phyloP scores from a whole-genome alignment of 768 basidiomycete species.

The Sporobolomyces roseus region DNA sequence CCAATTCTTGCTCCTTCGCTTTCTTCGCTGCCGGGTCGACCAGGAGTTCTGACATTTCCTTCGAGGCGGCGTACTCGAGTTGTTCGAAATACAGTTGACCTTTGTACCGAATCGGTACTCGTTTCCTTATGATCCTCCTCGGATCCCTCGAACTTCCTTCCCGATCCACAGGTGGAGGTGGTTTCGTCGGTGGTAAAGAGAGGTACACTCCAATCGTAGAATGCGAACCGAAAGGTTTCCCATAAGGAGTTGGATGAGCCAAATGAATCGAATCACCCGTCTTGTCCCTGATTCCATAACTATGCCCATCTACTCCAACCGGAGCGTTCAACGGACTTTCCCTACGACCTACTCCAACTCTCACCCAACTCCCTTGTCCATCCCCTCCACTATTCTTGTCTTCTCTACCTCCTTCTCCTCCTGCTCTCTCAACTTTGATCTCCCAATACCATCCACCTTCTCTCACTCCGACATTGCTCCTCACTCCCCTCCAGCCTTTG shows the following conservation, averaged over 20 bases:
- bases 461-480: constrained; percentile 81
- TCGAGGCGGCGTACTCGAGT: constrained; percentile 77
- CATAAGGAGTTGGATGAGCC: constrained; percentile 75
- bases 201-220: constrained; percentile 94
- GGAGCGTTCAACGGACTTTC: constrained; percentile 93
- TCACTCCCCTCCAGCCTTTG: constrained; percentile 83
- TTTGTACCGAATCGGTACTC: constrained; percentile 90
- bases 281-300: constrained; percentile 82
- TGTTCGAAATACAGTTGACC: constrained; percentile 96
- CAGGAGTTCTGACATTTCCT: constrained; percentile 88
- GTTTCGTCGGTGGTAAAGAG: constrained; percentile 61
- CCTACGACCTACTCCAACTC: constrained; percentile 85
- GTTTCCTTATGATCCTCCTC: constrained; percentile 75
- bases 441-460: constrained; percentile 95
- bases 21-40: constrained; percentile 65
- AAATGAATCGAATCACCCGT: constrained; percentile 85
- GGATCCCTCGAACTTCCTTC: constrained; percentile 58
- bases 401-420: constrained; percentile 57
- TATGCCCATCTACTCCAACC: constrained; percentile 73
- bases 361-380: constrained; percentile 67
- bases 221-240: constrained; percentile 66
- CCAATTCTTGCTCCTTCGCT: constrained; percentile 55
- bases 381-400: constrained; percentile 44
- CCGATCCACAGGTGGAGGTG: neutral
- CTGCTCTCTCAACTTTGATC: constrained; percentile 70